Evolutionary conservation across 208 protist species (phyloP), one percentile per base, ranked within the genome.

Genomic region (Kentomonas sorsogonicus): DNA sequence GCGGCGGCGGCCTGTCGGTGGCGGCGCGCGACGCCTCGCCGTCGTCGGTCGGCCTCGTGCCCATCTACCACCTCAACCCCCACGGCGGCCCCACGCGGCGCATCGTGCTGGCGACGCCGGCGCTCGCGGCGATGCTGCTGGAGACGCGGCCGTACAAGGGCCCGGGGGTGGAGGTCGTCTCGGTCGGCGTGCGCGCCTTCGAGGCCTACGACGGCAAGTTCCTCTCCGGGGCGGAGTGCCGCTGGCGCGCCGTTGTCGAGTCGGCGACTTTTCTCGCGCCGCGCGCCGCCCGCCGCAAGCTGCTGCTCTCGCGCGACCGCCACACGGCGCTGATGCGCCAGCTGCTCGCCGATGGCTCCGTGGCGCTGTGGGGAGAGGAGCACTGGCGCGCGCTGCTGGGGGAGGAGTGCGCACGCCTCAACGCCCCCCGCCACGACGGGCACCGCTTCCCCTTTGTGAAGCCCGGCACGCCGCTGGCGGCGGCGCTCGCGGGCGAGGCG

Each of bases 101-200:
- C 45, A 93, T 95, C 51, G 82, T 90, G n/a, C 69, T 95, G 40
- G 60, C 69, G n/a, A 95, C 86, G 13, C 65, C 53, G 15, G 86
- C 72, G 29, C 52, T 84, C 4, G 83, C 79, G 0, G 56, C 78
- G 22, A 78, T 87, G 73, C 53, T 95, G 16, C 80, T 93, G 55
- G 60, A 69, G 33, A 87, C 77, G 1, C 68, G 69, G 9, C 86
- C 84, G 3, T 95, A 88, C 76, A 95, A 95, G 60, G 89, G 89
- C 3, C 89, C 89, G 30, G 89, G 89, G 9, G 80, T 95, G n/a
- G 86, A 95, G 69, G 66, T 95, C 45, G 79, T 95, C 38, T 77
- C 83, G 7, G 77, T 79, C 18, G 89, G 89, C 34, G 72, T 80
- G 50, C 80, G 86, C 48, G 83, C 79, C 43, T 93, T 95, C 60